A percentile compares a stretch with the other conserved stretches of the same genome.
phyloP scores from a whole-genome alignment of 306 rosid genomes.

The Phaseolus lunatus region DNA sequence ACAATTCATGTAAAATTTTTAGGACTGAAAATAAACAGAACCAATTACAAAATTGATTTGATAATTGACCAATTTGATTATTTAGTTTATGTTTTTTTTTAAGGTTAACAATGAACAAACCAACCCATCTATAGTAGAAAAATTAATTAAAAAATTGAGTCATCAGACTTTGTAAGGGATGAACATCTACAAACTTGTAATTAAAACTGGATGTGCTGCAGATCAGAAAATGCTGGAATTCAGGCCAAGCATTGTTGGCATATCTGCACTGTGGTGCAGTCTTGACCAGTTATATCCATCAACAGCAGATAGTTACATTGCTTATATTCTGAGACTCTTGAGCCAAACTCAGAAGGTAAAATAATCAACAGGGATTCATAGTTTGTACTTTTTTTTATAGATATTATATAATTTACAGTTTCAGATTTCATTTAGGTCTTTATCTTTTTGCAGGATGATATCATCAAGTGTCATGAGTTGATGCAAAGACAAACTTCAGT shows the following conservation, averaged over 20 bases:
- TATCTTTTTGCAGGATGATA: background rate
- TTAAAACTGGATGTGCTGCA: background rate
- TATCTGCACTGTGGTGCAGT: constrained; percentile 27
- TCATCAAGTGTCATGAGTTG: background rate
- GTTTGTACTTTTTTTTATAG: background rate
- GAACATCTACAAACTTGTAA: no score
- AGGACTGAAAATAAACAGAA: no score
- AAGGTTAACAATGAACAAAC: no score
- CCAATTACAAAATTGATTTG: no score
- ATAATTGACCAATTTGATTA: no score
- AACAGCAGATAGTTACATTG: background rate
- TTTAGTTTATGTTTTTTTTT: no score
- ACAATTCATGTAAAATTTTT: no score
- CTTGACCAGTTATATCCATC: constrained; percentile 11
- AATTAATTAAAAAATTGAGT: no score
- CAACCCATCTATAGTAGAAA: no score
- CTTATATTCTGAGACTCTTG: background rate
- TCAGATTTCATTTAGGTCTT: no score
- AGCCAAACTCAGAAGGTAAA: constrained; percentile 7
- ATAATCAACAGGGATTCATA: background rate
- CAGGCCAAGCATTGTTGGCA: constrained; percentile 28
- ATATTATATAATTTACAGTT: background rate
- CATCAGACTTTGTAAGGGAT: no score
- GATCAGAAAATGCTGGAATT: constrained; percentile 21
- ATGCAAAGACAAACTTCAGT: background rate